Evolutionary conservation across 148 eudicot species (phyloP), one percentile per base, ranked within the genome.

Genomic region (Polygonum maritimum): DNA sequence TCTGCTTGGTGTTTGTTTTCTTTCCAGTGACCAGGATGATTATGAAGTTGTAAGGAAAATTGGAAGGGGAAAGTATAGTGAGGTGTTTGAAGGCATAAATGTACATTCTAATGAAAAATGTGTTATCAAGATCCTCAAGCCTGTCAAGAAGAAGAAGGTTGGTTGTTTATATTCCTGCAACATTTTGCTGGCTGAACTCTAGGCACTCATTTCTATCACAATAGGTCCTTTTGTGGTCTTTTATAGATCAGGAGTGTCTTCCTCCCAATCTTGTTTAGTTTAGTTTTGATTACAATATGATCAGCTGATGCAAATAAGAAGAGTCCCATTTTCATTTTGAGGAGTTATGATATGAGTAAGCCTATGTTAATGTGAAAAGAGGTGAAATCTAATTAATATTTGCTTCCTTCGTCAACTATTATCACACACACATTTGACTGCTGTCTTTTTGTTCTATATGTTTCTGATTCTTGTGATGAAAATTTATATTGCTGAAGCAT

Each of bases 1-100:
- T 65, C 19, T 65, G 41, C 16, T 4, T 60, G 3, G 45, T 36
- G 41, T 65, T 65, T 65, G 45, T 48, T 73, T 72, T 55, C 57
- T 75, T 79, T 74, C 78, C 83, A 94, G 97, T 41, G 97, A 94
- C 75, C 98, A 94, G 79, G 97, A 94, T 90, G 97, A 94, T 82
- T 94, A 94, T 71, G 98, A 94, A 88, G 98, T 94, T 69, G 98
- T 94, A 74, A 87, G 98, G 77, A 94, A 94, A 87, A 86, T 94
- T 83, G 98, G 98, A 80, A 88, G 97, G 83, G 98, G 98, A 74
- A 94, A 94, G 79, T 94, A 94, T 81, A 94, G 98, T 83, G 98
- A 94, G 80, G 98, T 94, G 71, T 94, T 94, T 82, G 98, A 94
- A 87, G 98, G 98, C 54, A 78, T 90, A 74, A 91, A 92, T 76